phyloP scores from a whole-genome alignment of 2,329 filamentous ascomycete species.

The Phaeosphaeria sp. region DNA sequence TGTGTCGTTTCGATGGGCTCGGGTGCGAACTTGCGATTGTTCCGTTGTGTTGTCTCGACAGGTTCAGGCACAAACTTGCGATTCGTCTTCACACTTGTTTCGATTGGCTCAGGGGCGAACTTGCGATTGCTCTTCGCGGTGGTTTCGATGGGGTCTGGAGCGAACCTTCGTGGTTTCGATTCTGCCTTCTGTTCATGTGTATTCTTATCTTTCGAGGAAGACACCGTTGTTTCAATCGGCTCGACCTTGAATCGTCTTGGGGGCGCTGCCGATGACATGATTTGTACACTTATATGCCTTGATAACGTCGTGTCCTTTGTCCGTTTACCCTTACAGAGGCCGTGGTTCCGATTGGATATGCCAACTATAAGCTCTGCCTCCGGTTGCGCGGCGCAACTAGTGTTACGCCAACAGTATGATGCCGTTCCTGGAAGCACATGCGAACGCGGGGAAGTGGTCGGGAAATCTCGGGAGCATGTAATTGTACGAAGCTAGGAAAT shows the following conservation, averaged over 20 bases:
- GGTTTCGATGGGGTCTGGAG: conserved; percentile 75
- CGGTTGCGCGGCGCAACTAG: conserved; percentile 29
- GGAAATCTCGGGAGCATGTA: conserved; percentile 25
- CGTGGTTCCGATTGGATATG: conserved; percentile 20
- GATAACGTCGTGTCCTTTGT: conserved; percentile 6
- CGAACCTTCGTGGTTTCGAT: conserved; percentile 38
- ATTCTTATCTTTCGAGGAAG: conserved; percentile 67
- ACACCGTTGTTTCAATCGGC: conserved; percentile 42
- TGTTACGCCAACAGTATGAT: conserved; percentile 19
- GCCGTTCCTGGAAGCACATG: conserved; percentile 29
- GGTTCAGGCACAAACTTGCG: conserved; percentile 55
- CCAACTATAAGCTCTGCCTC: conserved; percentile 18
- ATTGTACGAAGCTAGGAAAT: conserved; percentile 8
- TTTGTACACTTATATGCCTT: conserved; percentile 9
- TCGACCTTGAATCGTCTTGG: conserved; percentile 48
- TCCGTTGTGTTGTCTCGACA: conserved; percentile 61
- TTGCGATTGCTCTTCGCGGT: conserved; percentile 61
- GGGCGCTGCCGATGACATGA: conserved; percentile 40
- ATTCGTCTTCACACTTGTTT: conserved; percentile 63
- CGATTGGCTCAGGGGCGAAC: conserved; percentile 47
- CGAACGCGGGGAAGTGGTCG: conserved; percentile 32
- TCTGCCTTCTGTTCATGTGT: conserved; percentile 58
- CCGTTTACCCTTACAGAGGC: conserved; percentile 11
- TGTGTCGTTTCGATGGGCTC: conserved; percentile 45
- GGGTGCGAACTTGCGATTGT: conserved; percentile 57